These are phyloP conservation scores for Dendrostoma leiphaemia DNA, from an alignment of 2,329 filamentous ascomycete species.

Conservation along the genomic window DNA sequence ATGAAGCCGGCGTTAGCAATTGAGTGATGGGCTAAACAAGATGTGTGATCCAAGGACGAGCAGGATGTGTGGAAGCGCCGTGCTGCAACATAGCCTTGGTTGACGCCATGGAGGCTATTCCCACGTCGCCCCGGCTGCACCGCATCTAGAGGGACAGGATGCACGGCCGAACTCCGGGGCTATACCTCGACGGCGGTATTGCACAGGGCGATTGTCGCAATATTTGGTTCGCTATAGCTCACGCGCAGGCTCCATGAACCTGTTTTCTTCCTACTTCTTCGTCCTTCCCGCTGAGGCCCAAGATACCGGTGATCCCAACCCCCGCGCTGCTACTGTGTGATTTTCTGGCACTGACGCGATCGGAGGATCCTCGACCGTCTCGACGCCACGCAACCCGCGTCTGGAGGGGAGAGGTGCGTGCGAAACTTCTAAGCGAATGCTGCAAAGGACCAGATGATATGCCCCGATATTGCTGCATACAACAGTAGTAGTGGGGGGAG, in stretches of 20 bases:
- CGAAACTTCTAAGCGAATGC: no score
- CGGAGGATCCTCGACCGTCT: background rate
- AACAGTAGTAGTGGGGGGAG: background rate
- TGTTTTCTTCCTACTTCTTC: background rate
- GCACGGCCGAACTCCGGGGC: slow-evolving; percentile 8
- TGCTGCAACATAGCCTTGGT: background rate
- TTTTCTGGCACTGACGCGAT: background rate
- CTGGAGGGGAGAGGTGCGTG: no score
- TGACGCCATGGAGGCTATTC: slow-evolving; percentile 4
- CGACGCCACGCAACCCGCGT: background rate
- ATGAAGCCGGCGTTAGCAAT: no score
- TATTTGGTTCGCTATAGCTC: no score
- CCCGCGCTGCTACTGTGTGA: background rate
- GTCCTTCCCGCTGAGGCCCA: background rate
- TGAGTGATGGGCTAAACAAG: no score
- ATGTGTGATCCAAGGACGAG: background rate
- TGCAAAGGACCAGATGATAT: no score
- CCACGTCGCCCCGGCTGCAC: background rate
- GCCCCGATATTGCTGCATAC: no score
- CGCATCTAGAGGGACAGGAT: background rate
- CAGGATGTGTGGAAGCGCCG: background rate
- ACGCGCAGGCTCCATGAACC: background rate
- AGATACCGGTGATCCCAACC: background rate
- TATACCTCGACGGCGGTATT: slow-evolving; percentile 3
- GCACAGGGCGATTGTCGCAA: no score